Percentiles rank a stretch among this genome's conserved stretches.
phyloP scores from a whole-genome alignment of 129 eudicot species.

The Flaveria sonorensis region DNA sequence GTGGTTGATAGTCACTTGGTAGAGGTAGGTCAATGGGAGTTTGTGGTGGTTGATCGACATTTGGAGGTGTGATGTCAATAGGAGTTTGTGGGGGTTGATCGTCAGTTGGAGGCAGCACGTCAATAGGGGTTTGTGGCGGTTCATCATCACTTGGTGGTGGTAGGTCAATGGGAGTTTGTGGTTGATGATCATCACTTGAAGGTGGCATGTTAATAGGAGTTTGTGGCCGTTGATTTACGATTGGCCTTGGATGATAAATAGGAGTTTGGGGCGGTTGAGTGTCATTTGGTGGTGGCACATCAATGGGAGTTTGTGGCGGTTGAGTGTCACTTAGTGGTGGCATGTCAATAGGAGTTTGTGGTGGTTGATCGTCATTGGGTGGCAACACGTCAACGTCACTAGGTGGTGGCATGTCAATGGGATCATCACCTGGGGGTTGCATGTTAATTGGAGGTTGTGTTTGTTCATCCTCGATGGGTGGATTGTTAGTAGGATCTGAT shows the following conservation, averaged over 20 bases:
- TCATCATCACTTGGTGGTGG: not conserved
- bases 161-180: not conserved
- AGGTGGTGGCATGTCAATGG: not conserved
- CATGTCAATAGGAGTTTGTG: not conserved
- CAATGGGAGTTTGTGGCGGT: not conserved
- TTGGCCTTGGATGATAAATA: not conserved
- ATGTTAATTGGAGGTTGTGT: not conserved
- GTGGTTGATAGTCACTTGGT: not conserved
- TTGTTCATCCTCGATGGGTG: not conserved
- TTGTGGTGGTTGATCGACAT: not conserved
- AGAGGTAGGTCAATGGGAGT: not conserved
- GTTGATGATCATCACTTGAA: not conserved
- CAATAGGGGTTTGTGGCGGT: not conserved
- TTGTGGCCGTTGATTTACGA: not conserved
- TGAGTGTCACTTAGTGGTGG: not conserved
- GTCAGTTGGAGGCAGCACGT: not conserved
- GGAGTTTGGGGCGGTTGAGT: not conserved
- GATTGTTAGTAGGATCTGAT: not conserved
- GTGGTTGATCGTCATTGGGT: not conserved
- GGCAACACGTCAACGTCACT: not conserved
- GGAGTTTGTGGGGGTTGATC: not conserved
- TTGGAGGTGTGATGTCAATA: not conserved
- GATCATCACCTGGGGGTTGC: not conserved
- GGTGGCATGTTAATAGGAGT: slow-evolving; percentile 1
- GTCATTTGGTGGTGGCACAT: not conserved